These are phyloP conservation scores for Scutellaria galericulata DNA, from an alignment of 257 asterid species.

Conservation along the genomic window DNA sequence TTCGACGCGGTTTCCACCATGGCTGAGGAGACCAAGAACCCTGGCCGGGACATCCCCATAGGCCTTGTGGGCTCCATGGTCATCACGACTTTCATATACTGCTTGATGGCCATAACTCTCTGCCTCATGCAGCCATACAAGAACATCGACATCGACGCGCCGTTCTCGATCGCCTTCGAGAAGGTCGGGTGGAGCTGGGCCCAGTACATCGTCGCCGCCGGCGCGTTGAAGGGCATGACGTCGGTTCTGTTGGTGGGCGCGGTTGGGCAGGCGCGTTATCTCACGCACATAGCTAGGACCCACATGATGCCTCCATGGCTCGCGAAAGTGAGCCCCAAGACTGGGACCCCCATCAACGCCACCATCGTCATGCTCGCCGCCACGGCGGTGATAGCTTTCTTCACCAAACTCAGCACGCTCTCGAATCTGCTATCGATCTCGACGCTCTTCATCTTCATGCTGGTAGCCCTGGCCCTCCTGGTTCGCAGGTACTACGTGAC, in stretches of 20 bases:
- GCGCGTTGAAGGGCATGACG: slow-evolving; percentile 67
- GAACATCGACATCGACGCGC: slow-evolving; percentile 44
- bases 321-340: slow-evolving; percentile 48
- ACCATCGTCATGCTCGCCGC: slow-evolving; percentile 51
- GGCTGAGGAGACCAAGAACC: slow-evolving; percentile 71
- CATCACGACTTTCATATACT: slow-evolving; percentile 51
- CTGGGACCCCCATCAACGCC: slow-evolving; percentile 60
- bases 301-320: slow-evolving; percentile 75
- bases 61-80: slow-evolving; percentile 71
- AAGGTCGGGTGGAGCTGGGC: slow-evolving; percentile 66
- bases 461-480: slow-evolving; percentile 57
- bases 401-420: slow-evolving; percentile 48
- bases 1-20: slow-evolving; percentile 71
- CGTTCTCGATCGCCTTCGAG: slow-evolving; percentile 53
- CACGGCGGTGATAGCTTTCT: slow-evolving; percentile 55
- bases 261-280: slow-evolving; percentile 67
- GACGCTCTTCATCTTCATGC: slow-evolving; percentile 59
- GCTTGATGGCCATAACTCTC: slow-evolving; percentile 51
- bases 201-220: slow-evolving; percentile 58
- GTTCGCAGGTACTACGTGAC: slow-evolving; percentile 58
- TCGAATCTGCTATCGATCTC: slow-evolving; percentile 52
- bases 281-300: slow-evolving; percentile 66
- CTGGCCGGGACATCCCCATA: slow-evolving; percentile 56
- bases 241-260: slow-evolving; percentile 56
- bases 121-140: slow-evolving; percentile 58